Evolutionary conservation across 2,329 filamentous ascomycete species (phyloP), one percentile per base, ranked within the genome.

Genomic region (Colletotrichum sp.): DNA sequence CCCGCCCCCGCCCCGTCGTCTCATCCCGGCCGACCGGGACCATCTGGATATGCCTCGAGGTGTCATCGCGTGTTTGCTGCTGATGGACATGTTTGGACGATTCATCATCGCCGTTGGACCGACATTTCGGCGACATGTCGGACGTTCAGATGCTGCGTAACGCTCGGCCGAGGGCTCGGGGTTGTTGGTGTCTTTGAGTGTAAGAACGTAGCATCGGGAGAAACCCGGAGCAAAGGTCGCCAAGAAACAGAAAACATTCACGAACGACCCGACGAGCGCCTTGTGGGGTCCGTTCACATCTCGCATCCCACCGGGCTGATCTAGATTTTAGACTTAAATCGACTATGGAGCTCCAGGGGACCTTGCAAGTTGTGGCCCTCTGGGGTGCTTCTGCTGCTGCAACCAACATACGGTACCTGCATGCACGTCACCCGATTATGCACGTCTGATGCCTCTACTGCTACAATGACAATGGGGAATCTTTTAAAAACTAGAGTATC

Each of bases 301-400:
- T n/a, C 32, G 43, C n/a, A 12, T 32, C 24, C 56, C 26, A 32
- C 18, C 32, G 36, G 28, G 13, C 30, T 21, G 28, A 24, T 21
- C 16, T 58, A n/a, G 5, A 58, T 24, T 58, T 43, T 48, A 66
- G 32, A 66, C 18, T 66, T 38, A 60, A 32, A 60, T 71, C 61
- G 13, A n/a, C 9, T 43, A 66, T 66, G 69, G 32, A 30, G 26
- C 24, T n/a, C 18, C 8, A 9, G 32, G 62, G 34, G 48, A 34
- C 16, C 12, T 26, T 43, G 34, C 28, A 52, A 16, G 52, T 60
- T 36, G 34, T 28, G 24, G 28, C 26, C 10, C 12, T 24, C 38
- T 48, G 38, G 38, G 30, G 21, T 13, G 55, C n/a, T 21, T n/a
- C 30, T 48, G 38, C 38, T 48, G 18, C 38, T 43, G 9, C 38